Evolutionary conservation across 495 filamentous ascomycete genomes (phyloP), one percentile per base, ranked within the genome.

Genomic region (Staphylotrichum longicolle): DNA sequence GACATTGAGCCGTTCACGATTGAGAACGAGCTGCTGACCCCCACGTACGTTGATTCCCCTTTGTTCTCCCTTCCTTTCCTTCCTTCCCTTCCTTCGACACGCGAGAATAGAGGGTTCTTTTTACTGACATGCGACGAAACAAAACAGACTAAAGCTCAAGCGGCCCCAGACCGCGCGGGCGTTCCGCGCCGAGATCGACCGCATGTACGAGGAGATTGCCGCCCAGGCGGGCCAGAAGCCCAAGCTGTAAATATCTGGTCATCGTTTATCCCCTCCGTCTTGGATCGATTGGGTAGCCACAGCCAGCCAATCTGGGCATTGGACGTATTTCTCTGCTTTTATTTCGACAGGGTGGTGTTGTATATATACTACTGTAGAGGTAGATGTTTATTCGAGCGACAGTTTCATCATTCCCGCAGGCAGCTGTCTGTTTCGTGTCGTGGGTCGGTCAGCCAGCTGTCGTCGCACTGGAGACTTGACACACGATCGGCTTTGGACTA

Each of bases 11-110:
- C 94, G 6, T 98, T 98, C 70, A 89, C 86, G 8, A 86, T 98
- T 64, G 94, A 97, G 65, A 98, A 98, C 70, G 88, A 95, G 77
- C 80, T 98, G 33, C 72, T 98, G 73, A 98, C 94, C 14, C 94
- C 94, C 12, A 98, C 94, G 93, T 97, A 83, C 84, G 91, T 90
- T 54, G 48, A 63, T 34, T 15, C 44, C 63, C 46, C 5, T 57
- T 12, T 62, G 52, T 46, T 35, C n/a, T 15, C 49, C 20, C 34
- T 44, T 34, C 53, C 50, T 40, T 54, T 27, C 20, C 3, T 15
- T 14, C 40, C 34, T 44, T 34, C 53, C 50, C 35, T 54, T 27
- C 20, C 3, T 15, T 14, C 40, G 9, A 7, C 40, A 42, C 40
- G 2, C 14, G 20, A 27, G 20, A 27, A 1, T 27, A 1, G 1